Conservation (phyloP, 495 filamentous ascomycete species). For the Penicillium cataractarum region DNA sequence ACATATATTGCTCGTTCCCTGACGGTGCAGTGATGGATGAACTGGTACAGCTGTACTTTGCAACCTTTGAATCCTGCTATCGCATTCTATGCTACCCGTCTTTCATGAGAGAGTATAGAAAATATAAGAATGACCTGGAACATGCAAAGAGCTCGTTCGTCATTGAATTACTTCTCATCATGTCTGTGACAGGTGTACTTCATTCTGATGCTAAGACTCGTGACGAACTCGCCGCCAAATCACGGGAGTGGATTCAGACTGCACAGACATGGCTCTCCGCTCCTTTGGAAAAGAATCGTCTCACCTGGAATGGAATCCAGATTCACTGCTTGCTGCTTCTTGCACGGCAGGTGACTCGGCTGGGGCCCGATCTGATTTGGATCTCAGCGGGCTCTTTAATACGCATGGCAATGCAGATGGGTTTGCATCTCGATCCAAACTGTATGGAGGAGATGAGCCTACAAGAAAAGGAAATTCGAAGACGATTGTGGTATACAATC, state of each 20-base stretch:
- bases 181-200: slow-evolving; percentile 45
- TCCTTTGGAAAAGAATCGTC: slow-evolving; percentile 52
- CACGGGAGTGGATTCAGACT: slow-evolving; percentile 48
- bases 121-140: slow-evolving; percentile 42
- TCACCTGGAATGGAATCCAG: slow-evolving; percentile 49
- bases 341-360: slow-evolving; percentile 48
- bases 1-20: slow-evolving; percentile 25
- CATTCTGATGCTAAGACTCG: slow-evolving; percentile 29
- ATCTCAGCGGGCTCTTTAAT: slow-evolving; percentile 54
- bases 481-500: slow-evolving; percentile 62
- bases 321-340: slow-evolving; percentile 55
- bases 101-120: slow-evolving; percentile 50
- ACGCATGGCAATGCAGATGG: slow-evolving; percentile 58
- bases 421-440: slow-evolving; percentile 58
- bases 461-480: slow-evolving; percentile 50
- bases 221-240: slow-evolving; percentile 24
- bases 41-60: slow-evolving; percentile 49
- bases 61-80: slow-evolving; percentile 50
- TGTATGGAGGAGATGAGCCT: slow-evolving; percentile 42
- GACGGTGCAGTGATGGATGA: slow-evolving; percentile 41
- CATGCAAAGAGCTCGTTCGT: slow-evolving; percentile 28
- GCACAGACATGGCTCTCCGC: slow-evolving; percentile 55
- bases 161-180: slow-evolving; percentile 50
- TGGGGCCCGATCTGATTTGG: slow-evolving; percentile 57
- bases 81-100: slow-evolving; percentile 50